Evolutionary conservation across 2,329 filamentous ascomycete genomes (phyloP), one percentile per base, ranked within the genome.

Genomic region (Truncatella angustata): DNA sequence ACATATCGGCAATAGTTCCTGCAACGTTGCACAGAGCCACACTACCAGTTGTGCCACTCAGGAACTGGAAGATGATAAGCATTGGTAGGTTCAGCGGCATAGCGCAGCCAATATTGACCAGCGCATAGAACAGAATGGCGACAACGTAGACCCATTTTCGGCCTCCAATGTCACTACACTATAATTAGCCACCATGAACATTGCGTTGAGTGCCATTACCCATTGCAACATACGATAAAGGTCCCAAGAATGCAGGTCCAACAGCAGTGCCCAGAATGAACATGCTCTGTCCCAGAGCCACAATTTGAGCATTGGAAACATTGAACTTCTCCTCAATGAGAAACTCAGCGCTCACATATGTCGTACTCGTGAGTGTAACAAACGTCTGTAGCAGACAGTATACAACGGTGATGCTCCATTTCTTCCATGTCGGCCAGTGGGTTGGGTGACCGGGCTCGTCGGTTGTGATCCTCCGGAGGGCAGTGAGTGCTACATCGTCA

Each of bases 91-190:
- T 70, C 43, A 64, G 50, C 37, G 68, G 65, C 56, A 69, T 51
- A 11, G 68, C 67, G 7, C 61, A 66, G 46, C 68, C 68, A 47
- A 70, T 65, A 53, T 70, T 69, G 45, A 70, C 56, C 39, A 70
- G 54, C 39, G 66, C 67, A 54, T 69, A 71, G 36, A 65, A 20
- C 20, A 58, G 56, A 49, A 69, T 68, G 16, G 67, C 67, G 4
- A 50, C 66, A 18, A 73, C 72, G 50, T 74, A 73, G 35, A 73
- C 65, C 71, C 71, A 73, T 66, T 74, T 74, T 5, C 71, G 66
- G 21, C 72, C 71, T 39, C 68, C 68, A 50, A 74, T 69, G 54
- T 74, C 72, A 49, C 68, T 43, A 21, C 50, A 48, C 40, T 26
- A 32, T 40, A 16, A 37, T 43, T 39, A 51, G 43, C 26, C 16